Percentiles rank a stretch among this genome's conserved stretches.
phyloP scores from a whole-genome alignment of 768 basidiomycete genomes.

The Tylopilus sp. region DNA sequence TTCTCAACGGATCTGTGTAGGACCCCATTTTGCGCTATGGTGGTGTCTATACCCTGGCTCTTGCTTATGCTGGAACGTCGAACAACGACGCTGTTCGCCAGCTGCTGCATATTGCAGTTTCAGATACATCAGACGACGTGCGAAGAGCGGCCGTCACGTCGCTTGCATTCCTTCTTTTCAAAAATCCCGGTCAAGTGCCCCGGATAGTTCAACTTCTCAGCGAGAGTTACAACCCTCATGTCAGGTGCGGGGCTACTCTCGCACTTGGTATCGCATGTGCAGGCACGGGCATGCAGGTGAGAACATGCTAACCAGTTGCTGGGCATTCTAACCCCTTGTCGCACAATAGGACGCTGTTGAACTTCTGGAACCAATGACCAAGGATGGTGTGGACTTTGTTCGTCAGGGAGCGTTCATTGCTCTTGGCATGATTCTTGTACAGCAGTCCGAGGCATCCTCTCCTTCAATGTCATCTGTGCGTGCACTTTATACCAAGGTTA shows the following conservation, averaged over 20 bases:
- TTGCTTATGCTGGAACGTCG: conserved; percentile 95
- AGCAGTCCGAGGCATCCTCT: conserved; percentile 89
- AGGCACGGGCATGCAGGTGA: conserved; percentile 89
- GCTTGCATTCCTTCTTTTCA: conserved; percentile 94
- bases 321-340: background rate
- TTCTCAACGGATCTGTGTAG: conserved; percentile 38
- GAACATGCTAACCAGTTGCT: conserved; percentile 12
- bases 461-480: conserved; percentile 79
- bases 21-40: conserved; percentile 97
- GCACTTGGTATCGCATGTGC: conserved; percentile 97
- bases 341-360: conserved; percentile 82
- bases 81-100: conserved; percentile 91
- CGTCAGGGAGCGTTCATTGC: conserved; percentile 96
- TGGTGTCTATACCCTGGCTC: conserved; percentile 92
- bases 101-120: conserved; percentile 93
- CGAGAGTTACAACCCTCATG: conserved; percentile 99
- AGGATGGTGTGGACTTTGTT: conserved; percentile 97
- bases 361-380: conserved; percentile 96
- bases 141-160: conserved; percentile 94
- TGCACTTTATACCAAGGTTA: conserved; percentile 83
- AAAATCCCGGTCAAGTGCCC: conserved; percentile 94
- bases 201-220: conserved; percentile 94
- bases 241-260: conserved; percentile 93
- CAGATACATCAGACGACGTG: conserved; percentile 97
- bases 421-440: conserved; percentile 93